phyloP scores from a whole-genome alignment of 2,329 filamentous ascomycete species.

The Anisogramma anomala region DNA sequence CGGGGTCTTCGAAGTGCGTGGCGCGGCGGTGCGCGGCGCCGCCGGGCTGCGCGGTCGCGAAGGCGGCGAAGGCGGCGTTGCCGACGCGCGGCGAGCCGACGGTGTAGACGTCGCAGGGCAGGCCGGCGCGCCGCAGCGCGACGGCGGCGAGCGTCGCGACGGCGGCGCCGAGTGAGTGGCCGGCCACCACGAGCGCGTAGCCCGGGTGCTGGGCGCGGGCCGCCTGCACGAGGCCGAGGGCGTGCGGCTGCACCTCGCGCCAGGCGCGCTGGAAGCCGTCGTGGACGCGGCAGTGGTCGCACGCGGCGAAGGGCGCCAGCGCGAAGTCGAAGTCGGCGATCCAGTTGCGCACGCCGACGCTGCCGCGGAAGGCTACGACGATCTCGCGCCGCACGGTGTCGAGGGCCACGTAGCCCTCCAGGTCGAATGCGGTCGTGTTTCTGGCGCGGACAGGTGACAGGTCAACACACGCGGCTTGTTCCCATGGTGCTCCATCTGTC shows the following conservation, averaged over 20 bases:
- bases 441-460: slow-evolving; percentile 7
- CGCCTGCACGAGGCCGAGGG: slow-evolving; percentile 31
- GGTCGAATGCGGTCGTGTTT: slow-evolving; percentile 19
- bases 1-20: slow-evolving; percentile 55
- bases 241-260: slow-evolving; percentile 35
- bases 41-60: slow-evolving; percentile 36
- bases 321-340: slow-evolving; percentile 41
- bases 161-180: slow-evolving; percentile 58
- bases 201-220: slow-evolving; percentile 35
- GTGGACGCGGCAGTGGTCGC: slow-evolving; percentile 40
- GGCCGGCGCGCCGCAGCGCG: slow-evolving; percentile 39
- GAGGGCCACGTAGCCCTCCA: slow-evolving; percentile 39
- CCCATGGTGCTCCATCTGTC: not conserved
- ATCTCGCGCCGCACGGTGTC: slow-evolving; percentile 40
- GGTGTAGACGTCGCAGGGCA: slow-evolving; percentile 50
- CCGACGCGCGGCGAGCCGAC: slow-evolving; percentile 58
- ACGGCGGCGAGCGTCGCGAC: slow-evolving; percentile 49
- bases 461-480: no score
- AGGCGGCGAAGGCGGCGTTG: slow-evolving; percentile 41
- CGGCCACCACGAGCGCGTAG: slow-evolving; percentile 47
- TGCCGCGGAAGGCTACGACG: slow-evolving; percentile 50
- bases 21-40: slow-evolving; percentile 50
- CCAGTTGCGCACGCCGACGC: slow-evolving; percentile 48
- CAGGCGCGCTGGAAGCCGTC: slow-evolving; percentile 49
- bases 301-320: slow-evolving; percentile 17